These are phyloP conservation scores for Russula foetens DNA, from an alignment of 768 basidiomycete species.

Conservation along the genomic window DNA sequence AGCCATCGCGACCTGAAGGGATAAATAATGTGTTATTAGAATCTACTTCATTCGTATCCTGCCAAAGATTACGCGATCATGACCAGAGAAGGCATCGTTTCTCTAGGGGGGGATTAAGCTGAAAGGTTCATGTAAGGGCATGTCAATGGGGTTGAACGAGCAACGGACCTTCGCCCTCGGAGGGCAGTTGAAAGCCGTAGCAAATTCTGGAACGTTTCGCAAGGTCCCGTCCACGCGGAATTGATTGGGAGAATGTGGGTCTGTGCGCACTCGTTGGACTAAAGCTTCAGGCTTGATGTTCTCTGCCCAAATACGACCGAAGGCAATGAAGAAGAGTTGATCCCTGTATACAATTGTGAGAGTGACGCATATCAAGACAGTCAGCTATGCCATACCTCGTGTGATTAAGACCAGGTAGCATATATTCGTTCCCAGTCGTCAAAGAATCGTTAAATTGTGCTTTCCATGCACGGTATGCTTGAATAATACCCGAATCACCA, in stretches of 20 bases:
- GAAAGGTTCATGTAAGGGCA: constrained; percentile 3
- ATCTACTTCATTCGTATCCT: neutral
- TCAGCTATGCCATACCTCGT: constrained; percentile 42
- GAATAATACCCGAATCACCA: constrained; percentile 77
- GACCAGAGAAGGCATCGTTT: constrained; percentile 75
- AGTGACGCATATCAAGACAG: neutral
- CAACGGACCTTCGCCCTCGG: constrained; percentile 60
- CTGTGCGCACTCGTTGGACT: constrained; percentile 73
- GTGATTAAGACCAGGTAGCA: constrained; percentile 74
- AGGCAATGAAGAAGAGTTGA: constrained; percentile 91
- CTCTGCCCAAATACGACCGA: constrained; percentile 81
- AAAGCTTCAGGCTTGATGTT: constrained; percentile 73
- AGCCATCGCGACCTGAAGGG: neutral
- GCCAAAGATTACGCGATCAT: neutral
- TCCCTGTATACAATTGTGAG: constrained; percentile 43
- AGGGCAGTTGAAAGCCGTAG: constrained; percentile 77
- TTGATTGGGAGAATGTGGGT: constrained; percentile 78
- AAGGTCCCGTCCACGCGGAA: constrained; percentile 85
- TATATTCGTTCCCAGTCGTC: constrained; percentile 52
- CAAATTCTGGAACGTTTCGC: constrained; percentile 82
- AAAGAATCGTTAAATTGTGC: constrained; percentile 56
- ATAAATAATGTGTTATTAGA: neutral
- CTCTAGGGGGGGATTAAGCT: constrained; percentile 81
- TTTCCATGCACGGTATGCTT: constrained; percentile 90
- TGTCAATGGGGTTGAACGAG: neutral